These are phyloP conservation scores for Aspergillus ochraceus DNA, from an alignment of 2,329 filamentous ascomycete genomes.

Conservation along the genomic window DNA sequence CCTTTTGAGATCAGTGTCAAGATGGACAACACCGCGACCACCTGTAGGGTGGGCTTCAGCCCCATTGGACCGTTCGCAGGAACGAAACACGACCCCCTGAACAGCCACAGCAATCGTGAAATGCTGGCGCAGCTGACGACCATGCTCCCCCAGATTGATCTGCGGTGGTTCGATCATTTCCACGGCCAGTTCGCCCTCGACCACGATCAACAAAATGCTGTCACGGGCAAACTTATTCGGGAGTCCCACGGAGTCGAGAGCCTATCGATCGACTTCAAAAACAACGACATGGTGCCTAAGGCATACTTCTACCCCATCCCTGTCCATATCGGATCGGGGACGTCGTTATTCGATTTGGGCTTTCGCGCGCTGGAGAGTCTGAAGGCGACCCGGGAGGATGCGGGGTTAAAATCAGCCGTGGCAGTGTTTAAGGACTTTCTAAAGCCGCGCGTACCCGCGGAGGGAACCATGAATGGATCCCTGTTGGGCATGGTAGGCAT, in stretches of 20 bases:
- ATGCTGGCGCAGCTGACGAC: not conserved
- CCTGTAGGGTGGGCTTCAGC: not conserved
- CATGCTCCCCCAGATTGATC: not conserved
- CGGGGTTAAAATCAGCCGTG: not conserved
- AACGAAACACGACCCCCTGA: not conserved
- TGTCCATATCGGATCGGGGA: not conserved
- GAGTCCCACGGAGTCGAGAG: not conserved
- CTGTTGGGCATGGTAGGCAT: not conserved
- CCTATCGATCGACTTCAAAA: not conserved
- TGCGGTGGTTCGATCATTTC: conserved; percentile 1
- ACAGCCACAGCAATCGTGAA: not conserved
- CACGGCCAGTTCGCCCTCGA: not conserved
- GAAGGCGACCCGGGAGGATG: not conserved
- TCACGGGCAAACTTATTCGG: not conserved
- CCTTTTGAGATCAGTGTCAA: conserved; percentile 2
- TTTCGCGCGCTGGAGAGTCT: not conserved
- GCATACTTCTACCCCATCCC: not conserved
- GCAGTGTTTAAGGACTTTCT: not conserved
- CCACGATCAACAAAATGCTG: not conserved
- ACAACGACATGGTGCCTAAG: not conserved
- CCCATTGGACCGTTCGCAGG: not conserved
- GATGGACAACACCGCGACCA: not conserved
- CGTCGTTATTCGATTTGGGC: not conserved
- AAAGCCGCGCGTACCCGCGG: not conserved
- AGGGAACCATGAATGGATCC: not conserved